Conservation (phyloP, 179 eudicot species). For the Vitellaria paradoxa region DNA sequence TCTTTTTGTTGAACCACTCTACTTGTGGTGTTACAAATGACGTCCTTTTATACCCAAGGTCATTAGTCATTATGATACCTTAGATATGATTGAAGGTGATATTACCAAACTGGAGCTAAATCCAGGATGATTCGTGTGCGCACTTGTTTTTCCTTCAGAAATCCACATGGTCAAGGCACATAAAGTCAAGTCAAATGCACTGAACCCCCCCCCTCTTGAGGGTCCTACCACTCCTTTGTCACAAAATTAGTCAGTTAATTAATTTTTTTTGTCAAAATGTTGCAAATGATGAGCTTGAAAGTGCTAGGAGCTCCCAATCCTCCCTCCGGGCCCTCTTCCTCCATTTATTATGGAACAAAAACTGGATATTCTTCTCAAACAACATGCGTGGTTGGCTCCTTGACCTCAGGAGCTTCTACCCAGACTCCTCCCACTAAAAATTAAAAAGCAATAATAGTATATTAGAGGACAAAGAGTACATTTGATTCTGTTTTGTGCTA, state of each 20-base stretch:
- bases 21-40: neutral
- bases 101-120: neutral
- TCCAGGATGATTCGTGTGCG: neutral
- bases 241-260: neutral
- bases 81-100: neutral
- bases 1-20: neutral
- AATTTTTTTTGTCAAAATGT: conserved; percentile 16
- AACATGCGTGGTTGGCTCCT: conserved; percentile 31
- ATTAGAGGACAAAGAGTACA: conserved; percentile 11
- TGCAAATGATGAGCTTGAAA: conserved; percentile 11
- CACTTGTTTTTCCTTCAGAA: neutral
- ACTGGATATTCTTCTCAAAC: conserved; percentile 14
- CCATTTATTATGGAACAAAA: conserved; percentile 6
- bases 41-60: neutral
- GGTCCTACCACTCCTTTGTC: conserved; percentile 19
- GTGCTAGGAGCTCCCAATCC: neutral
- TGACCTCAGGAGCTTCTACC: conserved; percentile 22
- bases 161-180: neutral
- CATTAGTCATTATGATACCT: conserved; percentile 3
- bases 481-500: conserved; percentile 23
- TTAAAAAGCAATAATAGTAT: conserved; percentile 10
- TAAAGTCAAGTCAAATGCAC: conserved; percentile 12
- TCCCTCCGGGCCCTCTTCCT: neutral
- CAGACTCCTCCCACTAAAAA: conserved; percentile 9
- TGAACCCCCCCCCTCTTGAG: neutral